These are phyloP conservation scores for Elsinoe necatrix DNA, from an alignment of 2,329 filamentous ascomycete genomes.

Conservation along the genomic window DNA sequence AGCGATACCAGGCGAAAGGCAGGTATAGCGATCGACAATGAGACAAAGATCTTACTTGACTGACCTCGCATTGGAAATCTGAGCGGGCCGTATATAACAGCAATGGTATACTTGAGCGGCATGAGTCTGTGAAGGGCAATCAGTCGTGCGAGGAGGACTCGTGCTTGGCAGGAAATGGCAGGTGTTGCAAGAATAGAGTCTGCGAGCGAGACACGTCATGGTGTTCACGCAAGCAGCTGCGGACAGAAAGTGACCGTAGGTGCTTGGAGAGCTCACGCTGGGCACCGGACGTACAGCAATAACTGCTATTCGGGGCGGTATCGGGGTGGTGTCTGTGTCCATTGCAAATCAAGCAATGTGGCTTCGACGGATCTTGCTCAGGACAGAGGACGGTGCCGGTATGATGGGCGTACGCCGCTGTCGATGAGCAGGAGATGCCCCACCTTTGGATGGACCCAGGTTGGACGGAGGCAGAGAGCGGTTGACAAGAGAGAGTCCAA, in stretches of 20 bases:
- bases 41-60: neutral
- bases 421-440: neutral
- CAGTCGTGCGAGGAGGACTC: slow-evolving; percentile 1
- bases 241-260: neutral
- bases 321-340: slow-evolving; percentile 6
- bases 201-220: slow-evolving; percentile 3
- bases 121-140: neutral
- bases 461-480: neutral
- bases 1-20: neutral
- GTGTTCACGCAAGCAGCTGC: slow-evolving; percentile 12
- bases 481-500: neutral
- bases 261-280: neutral
- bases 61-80: neutral
- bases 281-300: neutral
- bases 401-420: neutral
- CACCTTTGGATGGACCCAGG: neutral
- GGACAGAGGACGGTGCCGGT: neutral
- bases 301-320: neutral
- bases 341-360: slow-evolving; percentile 4
- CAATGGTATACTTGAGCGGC: slow-evolving; percentile 2
- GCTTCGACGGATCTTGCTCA: neutral
- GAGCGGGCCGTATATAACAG: neutral
- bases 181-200: slow-evolving; percentile 6
- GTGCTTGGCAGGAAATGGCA: slow-evolving; percentile 1
- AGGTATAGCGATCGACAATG: neutral